Evolutionary conservation across 768 basidiomycete genomes (phyloP).

Genomic region (Trametes cingulata): DNA sequence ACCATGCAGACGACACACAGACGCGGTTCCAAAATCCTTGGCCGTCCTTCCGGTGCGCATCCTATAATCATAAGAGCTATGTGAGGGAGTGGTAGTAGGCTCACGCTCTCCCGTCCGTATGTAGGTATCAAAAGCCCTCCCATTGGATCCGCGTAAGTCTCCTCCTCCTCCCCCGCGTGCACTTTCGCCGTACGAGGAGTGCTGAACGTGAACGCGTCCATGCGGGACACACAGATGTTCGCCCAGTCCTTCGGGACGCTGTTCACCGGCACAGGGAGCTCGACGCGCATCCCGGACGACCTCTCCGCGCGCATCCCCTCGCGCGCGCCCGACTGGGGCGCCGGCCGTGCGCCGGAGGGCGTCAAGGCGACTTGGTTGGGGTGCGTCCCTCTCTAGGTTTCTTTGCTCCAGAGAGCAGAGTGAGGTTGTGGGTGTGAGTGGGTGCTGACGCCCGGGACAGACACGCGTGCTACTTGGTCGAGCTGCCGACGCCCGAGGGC

Average conservation of each 20-base stretch:
- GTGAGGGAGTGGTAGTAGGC: too few species aligned
- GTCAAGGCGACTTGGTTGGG: conserved; percentile 43
- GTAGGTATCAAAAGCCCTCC: not conserved
- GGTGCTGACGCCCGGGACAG: conserved; percentile 8
- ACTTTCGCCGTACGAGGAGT: too few species aligned
- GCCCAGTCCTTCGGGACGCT: not conserved
- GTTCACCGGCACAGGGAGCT: not conserved
- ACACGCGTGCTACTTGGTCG: conserved; percentile 43
- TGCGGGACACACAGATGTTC: too few species aligned
- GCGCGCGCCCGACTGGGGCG: conserved; percentile 30
- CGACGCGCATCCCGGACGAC: conserved; percentile 20
- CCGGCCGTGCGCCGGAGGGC: conserved; percentile 1
- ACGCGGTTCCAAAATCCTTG: conserved; percentile 25
- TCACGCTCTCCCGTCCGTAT: too few species aligned
- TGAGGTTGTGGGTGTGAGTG: too few species aligned
- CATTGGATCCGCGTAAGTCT: not conserved
- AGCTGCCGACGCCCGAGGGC: conserved; percentile 36
- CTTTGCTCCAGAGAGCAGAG: too few species aligned
- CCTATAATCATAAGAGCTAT: too few species aligned
- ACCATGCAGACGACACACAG: conserved; percentile 15
- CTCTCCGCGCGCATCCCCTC: conserved; percentile 21
- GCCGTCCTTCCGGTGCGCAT: conserved; percentile 25
- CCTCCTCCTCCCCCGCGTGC: too few species aligned
- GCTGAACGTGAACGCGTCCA: too few species aligned
- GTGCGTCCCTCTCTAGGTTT: conserved; percentile 10